Conservation (phyloP, 148 eudicot species). For the Pouteria glomerata region DNA sequence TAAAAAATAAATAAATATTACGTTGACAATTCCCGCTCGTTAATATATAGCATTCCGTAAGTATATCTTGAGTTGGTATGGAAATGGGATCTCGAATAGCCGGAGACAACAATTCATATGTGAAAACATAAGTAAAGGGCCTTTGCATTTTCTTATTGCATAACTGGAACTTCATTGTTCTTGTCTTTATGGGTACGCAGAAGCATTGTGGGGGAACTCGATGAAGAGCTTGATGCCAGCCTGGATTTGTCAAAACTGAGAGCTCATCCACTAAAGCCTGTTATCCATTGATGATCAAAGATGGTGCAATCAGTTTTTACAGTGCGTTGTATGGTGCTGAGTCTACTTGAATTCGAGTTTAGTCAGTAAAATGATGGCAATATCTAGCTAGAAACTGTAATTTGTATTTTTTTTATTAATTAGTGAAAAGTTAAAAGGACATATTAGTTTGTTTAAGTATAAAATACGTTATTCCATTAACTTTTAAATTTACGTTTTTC, state of each 20-base stretch:
- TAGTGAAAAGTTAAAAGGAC: not conserved
- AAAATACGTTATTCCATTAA: too few relatives aligned
- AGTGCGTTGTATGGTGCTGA: not conserved
- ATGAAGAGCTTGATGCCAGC: conserved; percentile 78
- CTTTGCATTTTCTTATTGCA: not conserved
- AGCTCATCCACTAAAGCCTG: conserved; percentile 81
- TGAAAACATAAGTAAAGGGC: too few relatives aligned
- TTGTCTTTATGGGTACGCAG: conserved; percentile 28
- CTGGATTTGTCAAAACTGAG: conserved; percentile 62
- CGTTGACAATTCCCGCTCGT: too few relatives aligned
- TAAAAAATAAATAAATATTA: too few relatives aligned
- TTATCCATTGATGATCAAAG: conserved; percentile 50
- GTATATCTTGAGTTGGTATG: too few relatives aligned
- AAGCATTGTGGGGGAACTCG: conserved; percentile 85
- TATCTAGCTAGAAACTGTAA: not conserved
- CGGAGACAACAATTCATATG: too few relatives aligned
- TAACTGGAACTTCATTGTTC: not conserved
- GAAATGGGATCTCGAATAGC: too few relatives aligned
- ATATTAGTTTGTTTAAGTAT: too few relatives aligned
- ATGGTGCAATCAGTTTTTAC: conserved; percentile 11
- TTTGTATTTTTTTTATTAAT: not conserved
- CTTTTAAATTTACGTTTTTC: too few relatives aligned
- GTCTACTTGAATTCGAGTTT: not conserved
- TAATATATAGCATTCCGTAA: too few relatives aligned
- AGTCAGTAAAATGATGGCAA: not conserved